A percentile compares a stretch with the other conserved stretches of the same genome.
Conservation (phyloP, 2,329 filamentous ascomycete species). For the Venturia asperata region DNA sequence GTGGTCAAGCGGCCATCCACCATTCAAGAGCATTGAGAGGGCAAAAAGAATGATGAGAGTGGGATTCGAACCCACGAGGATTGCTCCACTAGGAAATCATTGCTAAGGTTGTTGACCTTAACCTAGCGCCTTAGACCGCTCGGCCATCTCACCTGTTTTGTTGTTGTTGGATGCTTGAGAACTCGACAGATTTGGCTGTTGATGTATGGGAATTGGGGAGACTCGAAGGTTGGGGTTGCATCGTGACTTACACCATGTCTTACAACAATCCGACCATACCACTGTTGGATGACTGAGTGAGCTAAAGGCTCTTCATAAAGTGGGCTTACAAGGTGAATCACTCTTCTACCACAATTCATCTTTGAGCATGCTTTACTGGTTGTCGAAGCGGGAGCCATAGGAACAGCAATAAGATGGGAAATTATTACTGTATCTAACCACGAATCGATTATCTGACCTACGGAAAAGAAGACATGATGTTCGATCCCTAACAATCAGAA, state of each 20-base stretch:
- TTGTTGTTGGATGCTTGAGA: neutral
- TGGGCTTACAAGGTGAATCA: neutral
- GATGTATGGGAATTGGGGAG: neutral
- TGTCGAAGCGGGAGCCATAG: neutral
- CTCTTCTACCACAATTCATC: neutral
- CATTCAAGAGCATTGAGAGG: neutral
- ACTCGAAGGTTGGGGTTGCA: neutral
- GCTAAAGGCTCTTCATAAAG: too few relatives aligned
- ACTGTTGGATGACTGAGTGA: too few relatives aligned
- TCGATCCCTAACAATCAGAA: too few relatives aligned
- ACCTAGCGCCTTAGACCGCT: slow-evolving; percentile 14
- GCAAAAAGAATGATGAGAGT: slow-evolving; percentile 30
- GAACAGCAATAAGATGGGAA: neutral
- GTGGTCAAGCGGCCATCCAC: too few relatives aligned
- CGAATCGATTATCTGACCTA: neutral
- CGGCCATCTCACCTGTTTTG: slow-evolving; percentile 11
- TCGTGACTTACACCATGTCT: neutral
- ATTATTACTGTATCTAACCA: neutral
- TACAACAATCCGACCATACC: too few relatives aligned
- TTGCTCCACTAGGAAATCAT: slow-evolving; percentile 33
- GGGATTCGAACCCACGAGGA: slow-evolving; percentile 36
- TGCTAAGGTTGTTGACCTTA: slow-evolving; percentile 11
- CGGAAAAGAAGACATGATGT: too few relatives aligned
- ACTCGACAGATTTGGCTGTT: neutral
- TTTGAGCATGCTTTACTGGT: neutral